Conservation (phyloP, 75 land plant genomes). For the Cupressus sempervirens region DNA sequence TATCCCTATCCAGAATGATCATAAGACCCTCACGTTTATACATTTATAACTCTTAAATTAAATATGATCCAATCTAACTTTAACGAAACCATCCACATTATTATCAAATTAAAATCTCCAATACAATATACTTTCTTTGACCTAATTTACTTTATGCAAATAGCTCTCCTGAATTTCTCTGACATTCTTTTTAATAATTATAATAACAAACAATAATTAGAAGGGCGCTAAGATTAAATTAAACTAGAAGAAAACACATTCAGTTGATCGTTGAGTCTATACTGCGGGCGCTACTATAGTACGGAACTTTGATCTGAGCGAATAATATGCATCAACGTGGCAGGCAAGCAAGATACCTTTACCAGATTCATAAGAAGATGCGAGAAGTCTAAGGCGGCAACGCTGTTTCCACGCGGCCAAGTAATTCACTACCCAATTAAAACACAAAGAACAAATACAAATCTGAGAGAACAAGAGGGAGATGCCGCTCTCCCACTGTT, state of each 20-base stretch:
- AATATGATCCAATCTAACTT: no score
- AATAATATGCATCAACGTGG: not conserved
- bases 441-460: not conserved
- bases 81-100: no score
- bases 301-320: not conserved
- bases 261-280: not conserved
- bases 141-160: not conserved
- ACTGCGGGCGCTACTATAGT: not conserved
- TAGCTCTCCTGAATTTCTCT: no score
- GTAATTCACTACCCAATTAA: not conserved
- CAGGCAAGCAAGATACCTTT: not conserved
- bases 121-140: no score
- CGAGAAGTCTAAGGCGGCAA: not conserved
- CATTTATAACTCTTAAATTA: no score
- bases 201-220: not conserved
- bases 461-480: not conserved
- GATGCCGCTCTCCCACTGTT: not conserved
- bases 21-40: no score
- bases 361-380: not conserved
- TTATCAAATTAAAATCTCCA: no score
- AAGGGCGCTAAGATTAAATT: not conserved
- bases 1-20: no score
- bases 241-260: not conserved
- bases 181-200: no score
- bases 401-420: not conserved